Base-by-base conservation (phyloP, 2,329 filamentous ascomycete genomes). In the Pseudodiploospora longispora region DNA sequence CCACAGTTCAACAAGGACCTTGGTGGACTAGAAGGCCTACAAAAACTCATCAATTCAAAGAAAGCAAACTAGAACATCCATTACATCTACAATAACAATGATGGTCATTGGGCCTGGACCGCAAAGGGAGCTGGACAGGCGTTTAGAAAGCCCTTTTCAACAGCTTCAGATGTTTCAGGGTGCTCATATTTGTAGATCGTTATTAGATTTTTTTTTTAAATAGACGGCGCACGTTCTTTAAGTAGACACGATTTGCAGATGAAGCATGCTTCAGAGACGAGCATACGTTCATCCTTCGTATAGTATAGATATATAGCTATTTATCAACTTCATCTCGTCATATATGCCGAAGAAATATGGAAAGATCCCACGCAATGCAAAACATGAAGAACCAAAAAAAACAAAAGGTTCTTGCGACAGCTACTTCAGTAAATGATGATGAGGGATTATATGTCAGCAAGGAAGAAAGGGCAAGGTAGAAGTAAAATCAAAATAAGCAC, bases 1-100 rank as follows among this genome's bases (percentile, higher is more conserved):
- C 81, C 75, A 0, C 72, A 75, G 48, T 83, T 74, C 50, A 65
- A 70, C 36, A 69, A 69, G 58, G 72, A 79, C 48, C 40, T 74
- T 5, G 69, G 71, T 8, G 70, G 71, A 1, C 67, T 68, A 30
- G 77, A 82, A 46, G 77, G 74, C 2, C 68, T 69, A 33, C 72
- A 80, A 52, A 77, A 76, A 56, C 59, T 86, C 40, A 70, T 72
- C 50, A 72, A 72, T 60, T 54, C 47, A 50, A 58, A 54, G 41
- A 42, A 54, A 33, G 19, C 19, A 19, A 19, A 19, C 19, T 19
- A 19, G 19, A 19, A 19, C 19, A 19, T 19, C 19, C 19, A 19
- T 19, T 19, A 19, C 3, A 19, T 19, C 19, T 19, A 19, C 19
- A 19, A 19, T 19, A 19, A 19, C 19, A 19, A 19, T 19, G 19